These are phyloP conservation scores for Eimeria acervulina DNA, from an alignment of 169 alveolate genomes.

Conservation along the genomic window DNA sequence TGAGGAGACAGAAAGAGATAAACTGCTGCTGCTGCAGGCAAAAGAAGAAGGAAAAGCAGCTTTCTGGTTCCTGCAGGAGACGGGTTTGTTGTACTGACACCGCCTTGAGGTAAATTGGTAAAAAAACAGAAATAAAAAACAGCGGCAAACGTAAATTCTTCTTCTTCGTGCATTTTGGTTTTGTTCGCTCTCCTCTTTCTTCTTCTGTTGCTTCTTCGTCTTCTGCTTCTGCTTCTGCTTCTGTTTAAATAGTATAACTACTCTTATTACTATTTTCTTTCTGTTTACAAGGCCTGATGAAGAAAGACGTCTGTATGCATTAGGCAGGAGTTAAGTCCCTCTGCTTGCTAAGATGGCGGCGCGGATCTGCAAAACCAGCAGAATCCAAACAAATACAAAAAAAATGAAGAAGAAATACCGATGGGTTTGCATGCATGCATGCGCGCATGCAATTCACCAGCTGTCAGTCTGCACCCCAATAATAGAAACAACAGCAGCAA, in stretches of 20 bases:
- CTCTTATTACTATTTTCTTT: too few species aligned
- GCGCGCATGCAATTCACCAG: neutral
- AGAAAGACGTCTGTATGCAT: too few species aligned
- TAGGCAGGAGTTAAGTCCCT: too few species aligned
- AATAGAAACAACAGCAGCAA: too few species aligned
- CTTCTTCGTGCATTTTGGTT: too few species aligned
- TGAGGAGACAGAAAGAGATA: too few species aligned
- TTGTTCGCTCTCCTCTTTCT: too few species aligned
- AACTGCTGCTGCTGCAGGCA: neutral
- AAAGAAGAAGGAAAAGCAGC: neutral
- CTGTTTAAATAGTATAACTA: neutral
- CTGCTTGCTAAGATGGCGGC: slow-evolving; percentile 75
- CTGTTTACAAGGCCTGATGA: too few species aligned
- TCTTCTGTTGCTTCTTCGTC: too few species aligned
- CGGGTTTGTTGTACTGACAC: slow-evolving; percentile 6
- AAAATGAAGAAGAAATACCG: neutral
- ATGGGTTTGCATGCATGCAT: too few species aligned
- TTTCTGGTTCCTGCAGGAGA: slow-evolving; percentile 32
- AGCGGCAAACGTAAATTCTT: too few species aligned
- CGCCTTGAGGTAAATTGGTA: neutral
- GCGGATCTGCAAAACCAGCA: slow-evolving; percentile 54
- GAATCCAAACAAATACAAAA: neutral
- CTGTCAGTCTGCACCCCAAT: too few species aligned
- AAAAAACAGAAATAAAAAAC: neutral
- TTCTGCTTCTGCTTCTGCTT: neutral